Conservation (phyloP, 805 yeast species). For the Pichia rugopelliculosa region DNA sequence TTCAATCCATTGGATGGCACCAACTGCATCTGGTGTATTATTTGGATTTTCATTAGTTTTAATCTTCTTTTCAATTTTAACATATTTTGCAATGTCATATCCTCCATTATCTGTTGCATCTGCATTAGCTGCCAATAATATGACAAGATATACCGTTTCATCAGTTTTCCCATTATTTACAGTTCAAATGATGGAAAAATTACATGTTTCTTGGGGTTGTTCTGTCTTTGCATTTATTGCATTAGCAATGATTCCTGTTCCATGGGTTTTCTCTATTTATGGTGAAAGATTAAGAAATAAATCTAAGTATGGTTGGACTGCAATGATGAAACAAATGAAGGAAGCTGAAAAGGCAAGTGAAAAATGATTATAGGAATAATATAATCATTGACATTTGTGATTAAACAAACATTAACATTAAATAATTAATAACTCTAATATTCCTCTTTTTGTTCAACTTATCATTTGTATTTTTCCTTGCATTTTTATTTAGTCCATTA, state of each 20-base stretch:
- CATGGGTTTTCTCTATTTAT: slow-evolving; percentile 56
- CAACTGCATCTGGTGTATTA: slow-evolving; percentile 69
- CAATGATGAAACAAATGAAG: slow-evolving; percentile 24
- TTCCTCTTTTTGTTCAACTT: too few species aligned
- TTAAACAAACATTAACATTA: too few species aligned
- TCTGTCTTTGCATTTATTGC: slow-evolving; percentile 60
- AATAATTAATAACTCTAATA: too few species aligned
- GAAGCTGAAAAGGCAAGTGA: slow-evolving; percentile 5
- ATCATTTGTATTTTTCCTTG: too few species aligned
- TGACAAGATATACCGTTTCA: slow-evolving; percentile 67
- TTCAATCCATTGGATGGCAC: slow-evolving; percentile 68
- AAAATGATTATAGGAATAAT: too few species aligned
- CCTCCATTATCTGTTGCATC: slow-evolving; percentile 76
- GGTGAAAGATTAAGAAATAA: slow-evolving; percentile 50
- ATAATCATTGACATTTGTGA: too few species aligned
- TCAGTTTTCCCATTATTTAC: slow-evolving; percentile 82
- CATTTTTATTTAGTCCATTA: too few species aligned
- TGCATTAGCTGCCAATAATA: slow-evolving; percentile 84
- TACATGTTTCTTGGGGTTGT: slow-evolving; percentile 76
- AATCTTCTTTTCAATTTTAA: slow-evolving; percentile 62
- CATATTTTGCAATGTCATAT: slow-evolving; percentile 62
- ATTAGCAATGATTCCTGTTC: slow-evolving; percentile 65
- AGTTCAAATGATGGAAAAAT: slow-evolving; percentile 67
- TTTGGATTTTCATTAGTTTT: slow-evolving; percentile 69
- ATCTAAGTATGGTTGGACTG: slow-evolving; percentile 56